Evolutionary conservation across 805 yeast species (phyloP).

Genomic region (Metschnikowia kunwiensis): DNA sequence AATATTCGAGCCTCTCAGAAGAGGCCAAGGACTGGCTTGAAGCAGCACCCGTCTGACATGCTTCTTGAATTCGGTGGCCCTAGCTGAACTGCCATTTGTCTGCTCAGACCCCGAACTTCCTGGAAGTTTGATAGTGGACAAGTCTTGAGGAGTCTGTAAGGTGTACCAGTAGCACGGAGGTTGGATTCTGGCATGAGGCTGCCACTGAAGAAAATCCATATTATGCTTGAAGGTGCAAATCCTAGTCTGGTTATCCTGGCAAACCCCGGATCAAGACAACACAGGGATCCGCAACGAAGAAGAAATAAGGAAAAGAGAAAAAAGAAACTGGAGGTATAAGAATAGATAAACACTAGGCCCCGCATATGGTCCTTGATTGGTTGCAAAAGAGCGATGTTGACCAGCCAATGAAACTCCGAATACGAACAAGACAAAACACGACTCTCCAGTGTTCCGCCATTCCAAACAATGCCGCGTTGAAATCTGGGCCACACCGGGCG

Average conservation of each 20-base stretch:
- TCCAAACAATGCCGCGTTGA: too few relatives aligned
- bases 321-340: conserved; percentile 3
- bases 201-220: conserved; percentile 4
- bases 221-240: neutral
- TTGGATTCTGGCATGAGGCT: neutral
- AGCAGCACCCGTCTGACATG: neutral
- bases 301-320: neutral
- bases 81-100: too few relatives aligned
- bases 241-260: neutral
- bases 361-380: neutral
- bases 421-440: too few relatives aligned
- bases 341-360: conserved; percentile 1
- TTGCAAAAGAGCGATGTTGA: conserved; percentile 3
- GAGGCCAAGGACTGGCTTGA: neutral
- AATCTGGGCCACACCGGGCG: too few relatives aligned
- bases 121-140: neutral
- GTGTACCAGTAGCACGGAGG: conserved; percentile 3
- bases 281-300: conserved; percentile 1
- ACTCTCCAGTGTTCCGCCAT: too few relatives aligned
- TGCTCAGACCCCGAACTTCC: neutral
- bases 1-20: neutral
- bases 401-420: too few relatives aligned
- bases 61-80: too few relatives aligned
- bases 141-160: conserved; percentile 5
- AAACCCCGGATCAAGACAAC: neutral